Evolutionary conservation across 345 rosid species (phyloP), one percentile per base, ranked within the genome.

Genomic region (Turnera subulata): DNA sequence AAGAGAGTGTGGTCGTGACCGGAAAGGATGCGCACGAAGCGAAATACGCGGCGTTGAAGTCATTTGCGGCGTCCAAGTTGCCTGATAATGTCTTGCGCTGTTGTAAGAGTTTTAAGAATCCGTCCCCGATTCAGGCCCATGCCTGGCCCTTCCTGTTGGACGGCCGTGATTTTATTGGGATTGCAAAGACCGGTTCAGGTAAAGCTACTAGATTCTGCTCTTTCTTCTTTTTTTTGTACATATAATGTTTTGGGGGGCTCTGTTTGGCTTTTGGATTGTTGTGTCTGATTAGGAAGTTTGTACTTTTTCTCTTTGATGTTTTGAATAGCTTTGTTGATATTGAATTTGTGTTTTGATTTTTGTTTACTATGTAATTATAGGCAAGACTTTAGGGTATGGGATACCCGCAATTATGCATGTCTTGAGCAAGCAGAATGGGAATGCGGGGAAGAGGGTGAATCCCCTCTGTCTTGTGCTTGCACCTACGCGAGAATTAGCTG

Each of bases 161-260:
- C 46, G 92, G 85, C 8, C 97, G 99, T 63, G 97, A 93, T 76
- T 83, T 93, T 62, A 84, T 93, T 5, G 97, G 99, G 21, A 89
- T 89, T 63, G 97, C 99, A 0, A 86, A 84, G 29, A 93, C 99
- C 57, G 99, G 99, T n/a, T 93, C 97, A 70, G 99, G 99, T 92
- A n/a, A n/a, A n/a, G n/a, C n/a, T n/a, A n/a, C n/a, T n/a, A 62
- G 24, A 38, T 16, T 35, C n/a, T 1, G 62, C n/a, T 56, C 1
- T 8, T 2, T 58, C 61, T 51, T 44, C 38, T n/a, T n/a, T n/a
- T n/a, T n/a, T n/a, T n/a, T n/a, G n/a, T n/a, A n/a, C n/a, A n/a
- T n/a, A n/a, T n/a, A n/a, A n/a, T n/a, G 1, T 4, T 11, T 23
- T 2, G 19, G 5, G 12, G 26, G 25, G 6, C 15, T 25, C 22